These are phyloP conservation scores for Parastagonospora nodorum DNA, from an alignment of 2,329 filamentous ascomycete genomes.

Conservation along the genomic window DNA sequence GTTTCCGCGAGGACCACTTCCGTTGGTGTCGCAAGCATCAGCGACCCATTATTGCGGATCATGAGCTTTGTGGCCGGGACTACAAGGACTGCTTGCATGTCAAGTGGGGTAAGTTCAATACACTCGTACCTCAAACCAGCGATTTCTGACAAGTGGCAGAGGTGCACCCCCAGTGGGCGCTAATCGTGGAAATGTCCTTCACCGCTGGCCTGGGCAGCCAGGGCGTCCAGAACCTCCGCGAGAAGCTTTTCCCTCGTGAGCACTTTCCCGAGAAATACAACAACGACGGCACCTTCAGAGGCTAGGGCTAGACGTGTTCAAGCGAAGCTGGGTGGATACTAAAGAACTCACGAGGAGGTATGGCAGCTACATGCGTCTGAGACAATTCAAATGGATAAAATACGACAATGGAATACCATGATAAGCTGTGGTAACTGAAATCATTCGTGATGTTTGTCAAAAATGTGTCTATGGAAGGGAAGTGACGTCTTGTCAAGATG, in stretches of 20 bases:
- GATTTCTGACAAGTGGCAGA: background rate
- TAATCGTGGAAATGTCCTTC: background rate
- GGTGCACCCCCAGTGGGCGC: conserved; percentile 4
- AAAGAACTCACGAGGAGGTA: background rate
- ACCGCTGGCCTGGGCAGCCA: background rate
- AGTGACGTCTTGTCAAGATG: too few species aligned
- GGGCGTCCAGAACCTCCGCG: background rate
- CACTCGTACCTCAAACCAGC: background rate
- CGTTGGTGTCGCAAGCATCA: conserved; percentile 9
- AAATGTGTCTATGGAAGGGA: too few species aligned
- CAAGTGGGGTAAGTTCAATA: conserved; percentile 2
- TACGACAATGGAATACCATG: too few species aligned
- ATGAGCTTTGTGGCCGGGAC: background rate
- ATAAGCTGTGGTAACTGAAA: too few species aligned
- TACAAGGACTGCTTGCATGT: background rate
- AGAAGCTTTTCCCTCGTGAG: background rate
- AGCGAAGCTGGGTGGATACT: too few species aligned
- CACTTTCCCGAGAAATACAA: conserved; percentile 1
- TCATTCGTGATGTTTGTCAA: too few species aligned
- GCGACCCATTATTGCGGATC: background rate
- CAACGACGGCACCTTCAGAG: background rate
- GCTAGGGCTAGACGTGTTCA: background rate
- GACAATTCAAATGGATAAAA: too few species aligned
- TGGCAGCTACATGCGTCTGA: too few species aligned
- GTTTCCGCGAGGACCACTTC: conserved; percentile 8